phyloP scores from a whole-genome alignment of 192 early-diverging fungal genomes.

The Nowakowskiella sp. region DNA sequence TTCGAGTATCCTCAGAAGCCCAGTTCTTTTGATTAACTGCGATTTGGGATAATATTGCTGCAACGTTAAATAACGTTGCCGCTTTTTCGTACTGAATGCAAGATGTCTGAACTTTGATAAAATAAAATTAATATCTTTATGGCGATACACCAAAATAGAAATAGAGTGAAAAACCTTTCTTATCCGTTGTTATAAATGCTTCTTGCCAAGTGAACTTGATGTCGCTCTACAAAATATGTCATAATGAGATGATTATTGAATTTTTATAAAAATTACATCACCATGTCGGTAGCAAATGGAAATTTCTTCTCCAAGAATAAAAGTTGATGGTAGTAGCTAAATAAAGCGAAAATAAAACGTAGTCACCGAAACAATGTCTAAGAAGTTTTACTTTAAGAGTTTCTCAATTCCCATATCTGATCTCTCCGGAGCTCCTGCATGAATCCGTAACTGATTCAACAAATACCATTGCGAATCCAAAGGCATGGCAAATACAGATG shows the following conservation, averaged over 20 bases:
- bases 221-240: slow-evolving; percentile 20
- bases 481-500: too few species aligned
- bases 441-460: slow-evolving; percentile 44
- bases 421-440: slow-evolving; percentile 46
- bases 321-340: slow-evolving; percentile 49
- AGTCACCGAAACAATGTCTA: slow-evolving; percentile 8
- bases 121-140: slow-evolving; percentile 1
- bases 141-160: background rate
- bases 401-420: slow-evolving; percentile 37
- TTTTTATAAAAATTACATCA: slow-evolving; percentile 3
- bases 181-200: slow-evolving; percentile 25
- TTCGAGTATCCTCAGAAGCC: slow-evolving; percentile 34
- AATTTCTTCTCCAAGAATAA: slow-evolving; percentile 41
- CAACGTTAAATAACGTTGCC: slow-evolving; percentile 41
- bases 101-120: slow-evolving; percentile 20
- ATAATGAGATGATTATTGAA: slow-evolving; percentile 1
- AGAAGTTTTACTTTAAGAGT: slow-evolving; percentile 25
- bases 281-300: slow-evolving; percentile 35
- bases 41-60: slow-evolving; percentile 38
- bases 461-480: slow-evolving; percentile 40
- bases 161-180: slow-evolving; percentile 10
- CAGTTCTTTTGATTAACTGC: slow-evolving; percentile 27
- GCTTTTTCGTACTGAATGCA: slow-evolving; percentile 60
- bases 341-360: too few species aligned
- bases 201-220: slow-evolving; percentile 48